Percentiles rank a stretch among this genome's conserved stretches.
These are phyloP conservation scores for Cryptosporidium muris DNA, from an alignment of 169 alveolate genomes.

Conservation along the genomic window DNA sequence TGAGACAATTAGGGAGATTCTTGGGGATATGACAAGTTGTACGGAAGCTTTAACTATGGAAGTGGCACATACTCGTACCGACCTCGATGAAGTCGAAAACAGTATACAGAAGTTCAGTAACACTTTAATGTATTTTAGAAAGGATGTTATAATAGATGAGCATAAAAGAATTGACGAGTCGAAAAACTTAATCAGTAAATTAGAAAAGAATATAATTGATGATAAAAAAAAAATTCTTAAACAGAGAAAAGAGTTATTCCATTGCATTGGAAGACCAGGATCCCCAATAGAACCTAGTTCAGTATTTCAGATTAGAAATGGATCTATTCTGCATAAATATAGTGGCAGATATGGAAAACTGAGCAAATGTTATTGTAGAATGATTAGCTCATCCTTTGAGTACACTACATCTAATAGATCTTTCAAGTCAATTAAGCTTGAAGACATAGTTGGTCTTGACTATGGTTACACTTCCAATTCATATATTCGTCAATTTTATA, in stretches of 20 bases:
- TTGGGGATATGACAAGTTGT: conserved; percentile 38
- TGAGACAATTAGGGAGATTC: conserved; percentile 40
- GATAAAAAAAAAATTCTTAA: conserved; percentile 35
- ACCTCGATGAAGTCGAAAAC: conserved; percentile 40
- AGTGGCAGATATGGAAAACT: conserved; percentile 34
- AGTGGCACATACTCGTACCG: conserved; percentile 52
- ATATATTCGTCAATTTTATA: conserved; percentile 29
- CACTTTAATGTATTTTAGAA: conserved; percentile 34
- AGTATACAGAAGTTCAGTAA: conserved; percentile 29
- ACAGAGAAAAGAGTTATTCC: conserved; percentile 13
- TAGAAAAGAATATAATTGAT: conserved; percentile 16
- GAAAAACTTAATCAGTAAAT: conserved; percentile 15
- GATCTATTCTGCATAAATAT: conserved; percentile 54
- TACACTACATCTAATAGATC: conserved; percentile 54
- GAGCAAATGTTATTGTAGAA: conserved; percentile 47
- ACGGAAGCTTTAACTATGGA: conserved; percentile 37
- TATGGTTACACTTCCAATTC: conserved; percentile 62
- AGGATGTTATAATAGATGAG: conserved; percentile 33
- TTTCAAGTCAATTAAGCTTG: conserved; percentile 16
- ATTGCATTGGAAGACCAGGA: conserved; percentile 64
- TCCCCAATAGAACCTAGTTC: conserved; percentile 58
- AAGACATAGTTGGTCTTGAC: conserved; percentile 47
- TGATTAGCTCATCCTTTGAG: conserved; percentile 27
- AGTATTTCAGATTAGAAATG: conserved; percentile 51
- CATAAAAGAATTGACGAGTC: conserved; percentile 58